Evolutionary conservation across 202 grass and related monocot genomes (phyloP).

Genomic region (Hordeum pubiflorum): DNA sequence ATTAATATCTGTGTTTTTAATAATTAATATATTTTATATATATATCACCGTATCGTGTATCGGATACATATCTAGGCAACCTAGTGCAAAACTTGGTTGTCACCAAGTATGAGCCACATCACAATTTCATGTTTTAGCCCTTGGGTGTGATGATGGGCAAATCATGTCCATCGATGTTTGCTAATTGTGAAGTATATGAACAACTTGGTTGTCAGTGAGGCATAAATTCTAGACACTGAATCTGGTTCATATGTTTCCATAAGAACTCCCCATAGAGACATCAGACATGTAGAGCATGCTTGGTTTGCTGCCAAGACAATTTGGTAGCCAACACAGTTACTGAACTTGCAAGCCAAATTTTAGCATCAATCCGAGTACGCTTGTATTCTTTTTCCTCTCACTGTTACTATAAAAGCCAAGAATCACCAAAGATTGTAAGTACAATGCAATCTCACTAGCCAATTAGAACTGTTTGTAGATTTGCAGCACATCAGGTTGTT

Average conservation of each 20-base stretch:
- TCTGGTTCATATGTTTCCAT: background rate
- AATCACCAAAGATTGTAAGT: background rate
- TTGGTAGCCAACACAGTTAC: no score
- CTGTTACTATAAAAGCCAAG: background rate
- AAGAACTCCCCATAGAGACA: background rate
- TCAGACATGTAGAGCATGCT: no score
- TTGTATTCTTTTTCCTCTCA: background rate
- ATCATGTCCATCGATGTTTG: background rate
- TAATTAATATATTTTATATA: no score
- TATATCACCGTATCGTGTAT: no score
- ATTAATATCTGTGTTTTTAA: no score
- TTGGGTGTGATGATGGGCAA: background rate
- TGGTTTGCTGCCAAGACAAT: no score
- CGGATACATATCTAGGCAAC: no score
- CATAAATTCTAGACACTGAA: background rate
- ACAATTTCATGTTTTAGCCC: background rate
- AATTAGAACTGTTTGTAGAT: background rate
- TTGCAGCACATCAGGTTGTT: background rate
- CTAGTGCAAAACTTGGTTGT: background rate
- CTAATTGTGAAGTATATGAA: background rate
- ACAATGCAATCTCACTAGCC: background rate
- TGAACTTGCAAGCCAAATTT: no score
- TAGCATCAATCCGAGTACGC: no score
- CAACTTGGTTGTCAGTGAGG: background rate
- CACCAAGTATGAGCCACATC: background rate